Evolutionary conservation across 306 rosid genomes (phyloP).

Genomic region (Begonia fuchsioides): DNA sequence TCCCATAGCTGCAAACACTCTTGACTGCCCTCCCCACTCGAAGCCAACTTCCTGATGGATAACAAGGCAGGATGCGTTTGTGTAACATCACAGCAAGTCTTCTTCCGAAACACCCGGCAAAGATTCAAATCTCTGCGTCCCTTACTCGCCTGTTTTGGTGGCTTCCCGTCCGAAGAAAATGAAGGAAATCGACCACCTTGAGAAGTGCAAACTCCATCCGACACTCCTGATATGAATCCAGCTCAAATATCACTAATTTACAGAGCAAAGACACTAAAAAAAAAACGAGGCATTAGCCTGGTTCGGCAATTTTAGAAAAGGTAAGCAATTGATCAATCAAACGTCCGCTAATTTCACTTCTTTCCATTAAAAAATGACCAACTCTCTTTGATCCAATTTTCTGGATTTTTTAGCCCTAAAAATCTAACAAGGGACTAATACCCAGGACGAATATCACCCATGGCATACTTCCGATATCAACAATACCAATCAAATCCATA

Average conservation of each 20-base stretch:
- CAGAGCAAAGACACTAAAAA: neutral
- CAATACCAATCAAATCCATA: no score
- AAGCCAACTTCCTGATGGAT: constrained; percentile 62
- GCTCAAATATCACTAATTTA: neutral
- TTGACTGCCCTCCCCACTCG: constrained; percentile 64
- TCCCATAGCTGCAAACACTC: constrained; percentile 93
- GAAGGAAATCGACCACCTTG: constrained; percentile 83
- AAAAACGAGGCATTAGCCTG: neutral
- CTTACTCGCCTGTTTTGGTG: constrained; percentile 42
- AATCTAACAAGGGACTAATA: no score
- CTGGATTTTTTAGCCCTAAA: neutral
- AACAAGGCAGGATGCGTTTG: constrained; percentile 78
- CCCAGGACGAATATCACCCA: no score
- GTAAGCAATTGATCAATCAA: neutral
- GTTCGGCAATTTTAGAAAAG: neutral
- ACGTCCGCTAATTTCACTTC: no score
- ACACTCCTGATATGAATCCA: constrained; percentile 29
- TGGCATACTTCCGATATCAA: no score
- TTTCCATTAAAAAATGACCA: neutral
- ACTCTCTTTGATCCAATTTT: neutral
- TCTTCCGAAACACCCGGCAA: constrained; percentile 70
- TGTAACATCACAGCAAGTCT: constrained; percentile 70
- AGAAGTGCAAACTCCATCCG: constrained; percentile 57
- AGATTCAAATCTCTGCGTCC: constrained; percentile 75
- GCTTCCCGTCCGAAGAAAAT: constrained; percentile 56